Evolutionary conservation across 139 green algal species (phyloP).

Genomic region (Coelastrella sp.): DNA sequence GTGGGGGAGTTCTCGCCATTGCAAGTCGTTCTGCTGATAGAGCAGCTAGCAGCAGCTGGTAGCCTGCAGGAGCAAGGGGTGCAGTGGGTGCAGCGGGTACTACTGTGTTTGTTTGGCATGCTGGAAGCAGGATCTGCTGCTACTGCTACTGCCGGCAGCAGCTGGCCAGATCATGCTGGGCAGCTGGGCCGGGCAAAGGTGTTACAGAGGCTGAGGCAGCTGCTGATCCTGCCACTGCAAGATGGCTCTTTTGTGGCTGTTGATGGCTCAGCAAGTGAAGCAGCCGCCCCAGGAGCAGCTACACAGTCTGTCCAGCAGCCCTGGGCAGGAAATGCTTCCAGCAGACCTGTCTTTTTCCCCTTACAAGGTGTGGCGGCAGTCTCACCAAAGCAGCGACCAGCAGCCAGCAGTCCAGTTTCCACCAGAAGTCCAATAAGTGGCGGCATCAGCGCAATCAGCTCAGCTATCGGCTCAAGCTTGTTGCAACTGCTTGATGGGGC

Average conservation of each 20-base stretch:
- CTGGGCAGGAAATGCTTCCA: background rate
- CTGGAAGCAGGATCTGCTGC: background rate
- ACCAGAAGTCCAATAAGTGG: background rate
- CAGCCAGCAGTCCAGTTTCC: background rate
- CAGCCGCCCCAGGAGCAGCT: background rate
- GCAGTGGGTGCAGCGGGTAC: slow-evolving; percentile 30
- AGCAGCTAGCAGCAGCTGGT: slow-evolving; percentile 27
- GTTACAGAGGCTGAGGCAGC: slow-evolving; percentile 45
- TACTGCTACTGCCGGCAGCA: background rate
- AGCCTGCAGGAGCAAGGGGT: slow-evolving; percentile 25
- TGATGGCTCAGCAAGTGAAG: background rate
- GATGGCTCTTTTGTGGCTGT: slow-evolving; percentile 37
- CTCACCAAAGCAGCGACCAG: slow-evolving; percentile 11
- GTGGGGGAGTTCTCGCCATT: slow-evolving; percentile 50
- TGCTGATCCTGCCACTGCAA: slow-evolving; percentile 56
- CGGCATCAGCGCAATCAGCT: no score
- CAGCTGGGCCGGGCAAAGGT: slow-evolving; percentile 14
- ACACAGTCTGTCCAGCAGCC: background rate
- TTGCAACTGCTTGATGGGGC: slow-evolving; percentile 22
- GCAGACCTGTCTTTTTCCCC: slow-evolving; percentile 14
- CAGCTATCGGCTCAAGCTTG: background rate
- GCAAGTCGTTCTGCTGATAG: slow-evolving; percentile 52
- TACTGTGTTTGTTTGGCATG: slow-evolving; percentile 40
- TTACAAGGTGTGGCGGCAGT: background rate
- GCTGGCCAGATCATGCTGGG: slow-evolving; percentile 1